These are phyloP conservation scores for Cyberlindnera galapagoensis DNA, from an alignment of 805 yeast species.

Conservation along the genomic window DNA sequence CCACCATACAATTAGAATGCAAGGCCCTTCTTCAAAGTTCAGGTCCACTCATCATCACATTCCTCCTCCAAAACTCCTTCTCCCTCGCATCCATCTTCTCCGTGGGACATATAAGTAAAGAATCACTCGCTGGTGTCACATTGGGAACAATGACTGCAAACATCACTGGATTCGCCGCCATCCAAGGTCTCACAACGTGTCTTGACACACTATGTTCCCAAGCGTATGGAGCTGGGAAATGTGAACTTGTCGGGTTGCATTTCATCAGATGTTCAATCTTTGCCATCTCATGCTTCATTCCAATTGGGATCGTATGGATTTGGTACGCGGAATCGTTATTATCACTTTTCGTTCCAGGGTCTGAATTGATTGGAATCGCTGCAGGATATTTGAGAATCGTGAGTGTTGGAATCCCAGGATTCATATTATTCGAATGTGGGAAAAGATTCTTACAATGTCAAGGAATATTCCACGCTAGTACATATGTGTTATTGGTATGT, in stretches of 20 bases:
- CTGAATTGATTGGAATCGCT: conserved; percentile 32
- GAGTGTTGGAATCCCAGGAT: conserved; percentile 71
- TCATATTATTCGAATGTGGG: conserved; percentile 72
- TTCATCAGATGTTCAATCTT: conserved; percentile 56
- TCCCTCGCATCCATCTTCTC: conserved; percentile 24
- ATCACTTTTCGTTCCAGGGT: conserved; percentile 17
- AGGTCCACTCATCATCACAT: conserved; percentile 22
- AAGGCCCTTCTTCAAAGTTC: conserved; percentile 16
- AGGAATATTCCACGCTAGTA: conserved; percentile 78
- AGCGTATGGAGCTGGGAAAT: conserved; percentile 78
- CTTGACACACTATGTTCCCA: conserved; percentile 81
- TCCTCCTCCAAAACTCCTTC: conserved; percentile 22
- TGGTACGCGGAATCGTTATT: conserved; percentile 13
- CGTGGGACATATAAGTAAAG: conserved; percentile 78
- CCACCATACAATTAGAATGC: conserved; percentile 16
- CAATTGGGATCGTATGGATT: conserved; percentile 21
- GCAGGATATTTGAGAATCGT: conserved; percentile 46
- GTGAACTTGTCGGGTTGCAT: conserved; percentile 64
- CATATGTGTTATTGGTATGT: conserved; percentile 55
- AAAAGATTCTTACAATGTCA: conserved; percentile 83
- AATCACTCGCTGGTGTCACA: conserved; percentile 76
- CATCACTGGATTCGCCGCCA: conserved; percentile 65
- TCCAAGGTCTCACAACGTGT: conserved; percentile 80
- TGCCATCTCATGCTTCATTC: conserved; percentile 22
- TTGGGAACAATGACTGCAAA: conserved; percentile 81